These are phyloP conservation scores for Sphenostylis stenocarpa DNA, from an alignment of 306 rosid genomes.

Conservation along the genomic window DNA sequence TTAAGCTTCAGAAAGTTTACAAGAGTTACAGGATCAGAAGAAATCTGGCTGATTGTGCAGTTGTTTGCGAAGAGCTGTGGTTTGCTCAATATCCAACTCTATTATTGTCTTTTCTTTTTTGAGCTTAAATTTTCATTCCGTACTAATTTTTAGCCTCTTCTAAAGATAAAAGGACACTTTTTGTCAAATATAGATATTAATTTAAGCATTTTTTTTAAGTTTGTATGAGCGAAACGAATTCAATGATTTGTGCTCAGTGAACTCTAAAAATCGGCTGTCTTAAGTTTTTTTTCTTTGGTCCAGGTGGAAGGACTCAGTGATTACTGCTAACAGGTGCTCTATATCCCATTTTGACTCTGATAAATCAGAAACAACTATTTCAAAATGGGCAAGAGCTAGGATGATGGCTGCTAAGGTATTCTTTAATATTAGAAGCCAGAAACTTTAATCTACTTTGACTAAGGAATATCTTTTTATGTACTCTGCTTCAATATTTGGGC, in stretches of 20 bases:
- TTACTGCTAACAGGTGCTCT: slow-evolving; percentile 50
- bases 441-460: slow-evolving; percentile 19
- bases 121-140: not conserved
- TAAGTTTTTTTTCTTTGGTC: slow-evolving; percentile 21
- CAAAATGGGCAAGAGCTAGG: slow-evolving; percentile 67
- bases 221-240: not conserved
- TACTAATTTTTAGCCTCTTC: not conserved
- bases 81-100: slow-evolving; percentile 34
- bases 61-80: slow-evolving; percentile 91
- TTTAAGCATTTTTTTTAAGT: not conserved
- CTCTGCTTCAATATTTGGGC: slow-evolving; percentile 25
- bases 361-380: slow-evolving; percentile 59
- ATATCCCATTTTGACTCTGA: slow-evolving; percentile 56
- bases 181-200: not conserved
- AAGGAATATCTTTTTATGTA: slow-evolving; percentile 14
- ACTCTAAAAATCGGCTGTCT: not conserved
- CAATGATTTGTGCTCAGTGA: not conserved
- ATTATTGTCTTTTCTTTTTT: not conserved
- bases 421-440: not conserved
- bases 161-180: not conserved
- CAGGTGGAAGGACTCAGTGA: slow-evolving; percentile 86
- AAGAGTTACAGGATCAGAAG: slow-evolving; percentile 74
- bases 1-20: slow-evolving; percentile 72
- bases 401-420: slow-evolving; percentile 77
- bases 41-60: slow-evolving; percentile 79